Evolutionary conservation across 495 filamentous ascomycete species (phyloP), one percentile per base, ranked within the genome.

Genomic region (Aspergillus asperescens): DNA sequence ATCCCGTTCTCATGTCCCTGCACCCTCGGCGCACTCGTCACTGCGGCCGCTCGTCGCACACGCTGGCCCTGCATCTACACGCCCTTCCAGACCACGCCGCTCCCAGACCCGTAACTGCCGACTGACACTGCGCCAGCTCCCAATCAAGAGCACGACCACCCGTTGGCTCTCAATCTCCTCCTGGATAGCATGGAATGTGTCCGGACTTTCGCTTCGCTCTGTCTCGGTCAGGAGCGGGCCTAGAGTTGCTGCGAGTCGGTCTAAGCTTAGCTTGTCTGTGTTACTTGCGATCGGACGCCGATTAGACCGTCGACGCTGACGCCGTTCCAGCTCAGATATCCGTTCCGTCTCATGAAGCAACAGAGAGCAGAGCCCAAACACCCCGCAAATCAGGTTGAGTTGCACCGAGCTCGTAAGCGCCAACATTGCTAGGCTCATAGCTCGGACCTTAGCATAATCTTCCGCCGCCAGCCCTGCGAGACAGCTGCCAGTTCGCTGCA

Each of bases 341-440:
- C 55, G 48, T 22, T 56, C 49, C 3, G 60, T 61, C 29, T 66
- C 57, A 31, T 67, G 54, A 9, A 71, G 46, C 29, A 74, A 31
- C 2, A 60, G 34, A 5, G 60, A 48, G 43, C 72, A 63, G 5
- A 76, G 57, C 5, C 71, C 73, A 52, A 74, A 69, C 0, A 73
- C 59, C 1, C 64, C 68, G 46, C 73, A 74, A 50, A 73, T 67
- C 16, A 76, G 62, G 24, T 70, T 66, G 20, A 69, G 57, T 50
- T 73, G 65, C 63, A 72, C 63, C 37, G 69, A 60, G 34, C 54
- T 63, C 7, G 68, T 65, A 41, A 69, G 45, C 4, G 67, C 70
- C 27, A 74, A 55, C 8, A 74, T 62, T n/a, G 73, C 73, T 13
- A 73, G 59, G 0, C 67, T 51, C 23, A 74, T 68, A 6, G 67